Conservation (phyloP, 1,284 basidiomycete genomes). For the Ganoderma leucocontextum region DNA sequence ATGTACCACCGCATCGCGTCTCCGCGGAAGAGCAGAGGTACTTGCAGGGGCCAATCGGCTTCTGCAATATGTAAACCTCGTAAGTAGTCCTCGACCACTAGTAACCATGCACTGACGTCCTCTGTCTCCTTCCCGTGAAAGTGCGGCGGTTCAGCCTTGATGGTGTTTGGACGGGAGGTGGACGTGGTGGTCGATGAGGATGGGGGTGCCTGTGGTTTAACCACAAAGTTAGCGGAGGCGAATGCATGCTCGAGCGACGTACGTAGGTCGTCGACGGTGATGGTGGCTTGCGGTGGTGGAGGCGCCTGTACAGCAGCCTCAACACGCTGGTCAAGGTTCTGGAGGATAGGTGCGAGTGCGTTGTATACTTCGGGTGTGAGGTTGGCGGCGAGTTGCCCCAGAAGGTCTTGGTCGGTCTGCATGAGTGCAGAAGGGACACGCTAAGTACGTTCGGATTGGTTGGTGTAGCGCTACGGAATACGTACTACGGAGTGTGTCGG, state of each 20-base stretch:
- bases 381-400: too few relatives aligned
- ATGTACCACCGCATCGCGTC: background rate
- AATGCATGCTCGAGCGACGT: background rate
- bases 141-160: background rate
- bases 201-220: background rate
- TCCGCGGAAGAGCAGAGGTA: background rate
- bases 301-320: background rate
- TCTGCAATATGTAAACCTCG: background rate
- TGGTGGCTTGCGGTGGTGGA: background rate
- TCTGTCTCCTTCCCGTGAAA: background rate
- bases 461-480: too few relatives aligned
- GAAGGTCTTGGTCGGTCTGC: too few relatives aligned
- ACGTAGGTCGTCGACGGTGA: background rate
- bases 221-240: background rate
- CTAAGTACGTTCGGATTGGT: too few relatives aligned
- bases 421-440: too few relatives aligned
- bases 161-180: background rate
- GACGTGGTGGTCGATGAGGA: background rate
- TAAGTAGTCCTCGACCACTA: background rate
- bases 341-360: background rate
- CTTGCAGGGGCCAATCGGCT: background rate
- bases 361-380: background rate
- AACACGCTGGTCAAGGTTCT: background rate
- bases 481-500: too few relatives aligned
- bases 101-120: background rate